Evolutionary conservation across 495 filamentous ascomycete species (phyloP).

Genomic region (Pseudotulostoma volvatum): DNA sequence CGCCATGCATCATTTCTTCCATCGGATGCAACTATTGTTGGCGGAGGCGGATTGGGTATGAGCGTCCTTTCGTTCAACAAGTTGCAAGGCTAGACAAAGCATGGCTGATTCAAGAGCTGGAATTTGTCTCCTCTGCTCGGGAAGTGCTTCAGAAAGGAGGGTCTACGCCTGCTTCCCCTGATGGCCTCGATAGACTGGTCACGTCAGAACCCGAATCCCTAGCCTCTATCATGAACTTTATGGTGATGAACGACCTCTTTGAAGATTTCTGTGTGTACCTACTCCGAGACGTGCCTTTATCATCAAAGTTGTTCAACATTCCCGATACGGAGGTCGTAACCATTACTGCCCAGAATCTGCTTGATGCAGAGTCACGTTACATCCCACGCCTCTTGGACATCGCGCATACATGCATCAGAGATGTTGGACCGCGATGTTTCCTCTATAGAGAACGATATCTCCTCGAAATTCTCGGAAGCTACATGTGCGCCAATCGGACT

Average conservation of each 20-base stretch:
- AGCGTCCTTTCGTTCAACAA: conserved; percentile 17
- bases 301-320: conserved; percentile 4
- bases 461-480: conserved; percentile 16
- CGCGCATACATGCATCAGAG: conserved; percentile 14
- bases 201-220: conserved; percentile 13
- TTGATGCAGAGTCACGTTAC: conserved; percentile 2
- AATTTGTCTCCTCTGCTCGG: conserved; percentile 16
- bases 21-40: conserved; percentile 30
- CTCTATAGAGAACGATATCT: conserved; percentile 27
- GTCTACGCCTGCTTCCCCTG: not conserved
- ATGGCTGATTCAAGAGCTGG: conserved; percentile 15
- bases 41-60: conserved; percentile 29
- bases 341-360: conserved; percentile 6
- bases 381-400: conserved; percentile 9
- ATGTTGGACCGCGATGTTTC: conserved; percentile 15
- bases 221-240: conserved; percentile 18
- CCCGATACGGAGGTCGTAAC: conserved; percentile 9
- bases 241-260: conserved; percentile 22
- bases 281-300: conserved; percentile 9
- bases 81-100: conserved; percentile 7
- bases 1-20: conserved; percentile 29
- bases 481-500: too few species aligned
- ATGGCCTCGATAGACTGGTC: conserved; percentile 5
- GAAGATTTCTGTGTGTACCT: conserved; percentile 22
- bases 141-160: conserved; percentile 7